These are phyloP conservation scores for Trametes hirsuta DNA, from an alignment of 1,284 basidiomycete genomes.

Conservation along the genomic window DNA sequence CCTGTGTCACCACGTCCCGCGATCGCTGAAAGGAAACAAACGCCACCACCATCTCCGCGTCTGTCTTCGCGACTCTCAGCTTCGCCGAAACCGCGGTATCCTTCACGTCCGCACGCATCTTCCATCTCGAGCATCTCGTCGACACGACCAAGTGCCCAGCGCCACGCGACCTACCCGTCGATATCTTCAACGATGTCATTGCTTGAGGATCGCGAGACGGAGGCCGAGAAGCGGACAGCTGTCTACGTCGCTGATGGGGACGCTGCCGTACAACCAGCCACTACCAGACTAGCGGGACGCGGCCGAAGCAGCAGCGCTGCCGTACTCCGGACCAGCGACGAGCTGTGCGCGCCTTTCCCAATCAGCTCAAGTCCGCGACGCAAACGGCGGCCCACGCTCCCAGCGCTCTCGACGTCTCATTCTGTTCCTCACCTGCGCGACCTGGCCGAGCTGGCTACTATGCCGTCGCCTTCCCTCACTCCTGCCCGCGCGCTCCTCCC, in stretches of 20 bases:
- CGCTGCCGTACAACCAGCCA: not conserved
- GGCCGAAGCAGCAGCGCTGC: constrained; percentile 23
- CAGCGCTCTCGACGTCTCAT: constrained; percentile 31
- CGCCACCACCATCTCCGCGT: constrained; percentile 25
- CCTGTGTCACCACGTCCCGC: constrained; percentile 7
- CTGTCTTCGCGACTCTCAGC: constrained; percentile 8
- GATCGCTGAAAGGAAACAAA: constrained; percentile 11
- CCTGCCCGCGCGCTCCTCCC: constrained; percentile 14
- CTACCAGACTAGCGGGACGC: constrained; percentile 8
- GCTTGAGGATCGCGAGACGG: constrained; percentile 33
- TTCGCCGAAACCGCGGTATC: constrained; percentile 21
- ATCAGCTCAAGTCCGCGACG: constrained; percentile 23
- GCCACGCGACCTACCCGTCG: constrained; percentile 35
- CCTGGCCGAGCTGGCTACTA: constrained; percentile 28
- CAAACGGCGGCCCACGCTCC: constrained; percentile 29
- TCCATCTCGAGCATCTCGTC: constrained; percentile 9
- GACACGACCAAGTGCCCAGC: constrained; percentile 9
- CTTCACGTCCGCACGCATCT: constrained; percentile 13
- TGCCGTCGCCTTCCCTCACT: constrained; percentile 21
- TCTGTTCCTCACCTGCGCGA: constrained; percentile 35
- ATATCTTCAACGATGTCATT: constrained; percentile 37
- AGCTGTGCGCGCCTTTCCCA: constrained; percentile 1
- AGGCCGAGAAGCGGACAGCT: constrained; percentile 31
- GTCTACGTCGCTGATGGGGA: constrained; percentile 29
- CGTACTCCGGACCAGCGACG: constrained; percentile 9